Evolutionary conservation across 108 stramenopile species (phyloP), one percentile per base, ranked within the genome.

Genomic region (Asterionellopsis glacialis): DNA sequence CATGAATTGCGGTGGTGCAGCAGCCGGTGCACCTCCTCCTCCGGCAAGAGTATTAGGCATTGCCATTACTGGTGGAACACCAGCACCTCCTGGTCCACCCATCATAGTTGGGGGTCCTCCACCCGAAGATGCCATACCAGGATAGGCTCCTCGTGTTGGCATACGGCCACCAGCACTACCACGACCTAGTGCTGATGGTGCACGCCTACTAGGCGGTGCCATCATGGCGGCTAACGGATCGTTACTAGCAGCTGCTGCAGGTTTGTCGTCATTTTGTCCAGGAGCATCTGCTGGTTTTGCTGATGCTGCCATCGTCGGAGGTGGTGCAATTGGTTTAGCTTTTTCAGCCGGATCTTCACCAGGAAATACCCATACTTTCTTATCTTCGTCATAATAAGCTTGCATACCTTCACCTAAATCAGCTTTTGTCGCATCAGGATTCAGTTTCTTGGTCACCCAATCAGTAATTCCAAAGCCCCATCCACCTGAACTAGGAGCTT

Each of bases 171-270:
- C 33, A 33, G 53, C 9, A 1, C 15, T n/a, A 2, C 24, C 41
- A 14, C 15, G 45, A 28, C 21, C 6, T 5, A n/a, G 12, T 19
- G 38, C 13, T 22, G 53, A 55, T 7, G 54, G 49, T 43, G 1
- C 24, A 0, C 33, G 57, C 9, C 66, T 64, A 16, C 72, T 77
- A 49, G 93, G 91, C 18, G 91, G 94, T 25, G 94, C 94, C 94
- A 95, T 95, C 79, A 95, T 72, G 22, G 88, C 84, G 26, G 90
- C 84, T 14, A 95, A 66, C n/a, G 94, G 90, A 75, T 94, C 93
- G 7, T 33, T 33, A 33, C 33, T 33, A 33, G 33, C 33, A 5
- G 33, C 33, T 33, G 33, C 33, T 33, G 33, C 33, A 53, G 70
- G 80, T 7, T 72, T 50, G 12, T 61, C 64, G 13, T 57, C 57